Conservation (phyloP, 306 rosid genomes). For the Vachellia pachyceras region DNA sequence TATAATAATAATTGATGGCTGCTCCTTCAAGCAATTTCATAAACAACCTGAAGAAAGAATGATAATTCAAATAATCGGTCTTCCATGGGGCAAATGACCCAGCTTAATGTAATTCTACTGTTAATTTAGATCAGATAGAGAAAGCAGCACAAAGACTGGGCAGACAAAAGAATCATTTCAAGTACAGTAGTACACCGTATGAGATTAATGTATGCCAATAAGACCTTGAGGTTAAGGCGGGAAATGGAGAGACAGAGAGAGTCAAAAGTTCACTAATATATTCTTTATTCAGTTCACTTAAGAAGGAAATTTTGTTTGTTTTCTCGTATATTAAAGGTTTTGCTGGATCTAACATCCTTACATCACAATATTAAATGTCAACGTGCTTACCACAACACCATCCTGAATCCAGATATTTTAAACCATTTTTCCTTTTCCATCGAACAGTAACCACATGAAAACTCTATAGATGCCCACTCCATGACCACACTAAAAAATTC, state of each 20-base stretch:
- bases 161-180: neutral
- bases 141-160: constrained; percentile 1
- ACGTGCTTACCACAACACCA: too few species aligned
- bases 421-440: too few species aligned
- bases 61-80: neutral
- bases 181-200: neutral
- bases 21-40: neutral
- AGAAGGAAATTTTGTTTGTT: neutral
- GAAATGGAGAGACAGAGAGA: neutral
- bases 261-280: neutral
- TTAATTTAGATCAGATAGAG: neutral
- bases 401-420: too few species aligned
- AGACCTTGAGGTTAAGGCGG: neutral
- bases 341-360: neutral
- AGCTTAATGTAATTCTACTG: neutral
- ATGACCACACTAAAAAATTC: neutral
- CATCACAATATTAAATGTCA: too few species aligned
- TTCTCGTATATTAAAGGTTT: neutral
- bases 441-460: neutral
- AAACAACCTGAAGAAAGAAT: neutral
- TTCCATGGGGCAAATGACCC: neutral
- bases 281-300: neutral
- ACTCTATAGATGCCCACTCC: neutral
- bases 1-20: neutral
- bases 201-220: neutral